Evolutionary conservation across 1,284 basidiomycete species (phyloP).

Genomic region (Sparassis latifolia): DNA sequence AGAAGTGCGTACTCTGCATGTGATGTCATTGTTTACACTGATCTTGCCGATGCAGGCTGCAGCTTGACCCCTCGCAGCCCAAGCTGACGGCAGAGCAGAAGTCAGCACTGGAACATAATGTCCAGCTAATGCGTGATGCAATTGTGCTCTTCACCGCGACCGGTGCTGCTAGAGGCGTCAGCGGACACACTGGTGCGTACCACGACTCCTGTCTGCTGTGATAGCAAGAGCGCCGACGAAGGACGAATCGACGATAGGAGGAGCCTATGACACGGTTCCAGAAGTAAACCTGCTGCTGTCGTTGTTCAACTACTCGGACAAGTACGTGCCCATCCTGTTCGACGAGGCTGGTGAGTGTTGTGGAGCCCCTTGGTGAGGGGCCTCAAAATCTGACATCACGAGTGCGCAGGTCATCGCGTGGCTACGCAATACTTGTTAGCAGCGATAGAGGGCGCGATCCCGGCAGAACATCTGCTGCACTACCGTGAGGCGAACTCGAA

Average conservation of each 20-base stretch:
- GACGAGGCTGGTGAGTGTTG: conserved; percentile 64
- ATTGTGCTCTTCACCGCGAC: conserved; percentile 80
- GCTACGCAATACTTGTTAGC: conserved; percentile 81
- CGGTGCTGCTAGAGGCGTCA: conserved; percentile 75
- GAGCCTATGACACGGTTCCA: conserved; percentile 80
- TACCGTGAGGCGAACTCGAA: conserved; percentile 81
- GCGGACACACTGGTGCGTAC: conserved; percentile 67
- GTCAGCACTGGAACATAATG: conserved; percentile 55
- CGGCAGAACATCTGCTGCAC: conserved; percentile 70
- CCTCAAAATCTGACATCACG: neutral
- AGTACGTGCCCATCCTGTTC: conserved; percentile 61
- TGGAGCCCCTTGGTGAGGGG: neutral
- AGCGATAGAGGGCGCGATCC: conserved; percentile 65
- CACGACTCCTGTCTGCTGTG: neutral
- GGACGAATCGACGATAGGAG: conserved; percentile 37
- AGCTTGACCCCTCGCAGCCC: conserved; percentile 62
- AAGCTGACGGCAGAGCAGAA: conserved; percentile 57
- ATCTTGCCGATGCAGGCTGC: conserved; percentile 38
- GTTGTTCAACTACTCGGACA: conserved; percentile 60
- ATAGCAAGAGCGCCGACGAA: neutral
- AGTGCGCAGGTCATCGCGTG: conserved; percentile 67
- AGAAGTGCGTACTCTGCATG: conserved; percentile 41
- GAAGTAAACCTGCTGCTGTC: conserved; percentile 73
- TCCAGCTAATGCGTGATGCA: conserved; percentile 74
- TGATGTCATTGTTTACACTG: neutral